Percentiles rank a stretch among this genome's conserved stretches.
Conservation (phyloP, 495 filamentous ascomycete species). For the Durotheca rogersii region DNA sequence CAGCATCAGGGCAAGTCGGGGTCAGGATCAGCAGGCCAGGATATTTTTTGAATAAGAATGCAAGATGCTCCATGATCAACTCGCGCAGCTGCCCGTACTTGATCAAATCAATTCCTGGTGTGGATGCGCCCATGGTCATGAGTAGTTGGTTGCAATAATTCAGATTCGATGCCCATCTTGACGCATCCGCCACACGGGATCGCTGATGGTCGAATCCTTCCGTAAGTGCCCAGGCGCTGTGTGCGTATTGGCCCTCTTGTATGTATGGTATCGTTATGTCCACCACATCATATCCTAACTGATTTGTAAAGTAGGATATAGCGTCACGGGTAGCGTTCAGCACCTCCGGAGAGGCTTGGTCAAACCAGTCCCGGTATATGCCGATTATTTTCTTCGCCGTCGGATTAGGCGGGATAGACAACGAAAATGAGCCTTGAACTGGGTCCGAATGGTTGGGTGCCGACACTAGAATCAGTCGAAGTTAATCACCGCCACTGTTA, state of each 20-base stretch:
- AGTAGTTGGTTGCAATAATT: constrained; percentile 75
- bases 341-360: constrained; percentile 64
- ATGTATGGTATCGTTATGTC: constrained; percentile 76
- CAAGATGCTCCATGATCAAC: constrained; percentile 80
- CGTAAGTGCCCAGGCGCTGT: constrained; percentile 76
- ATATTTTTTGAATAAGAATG: constrained; percentile 66
- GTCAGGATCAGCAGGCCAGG: constrained; percentile 78
- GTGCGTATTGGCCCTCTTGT: constrained; percentile 71
- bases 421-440: constrained; percentile 40
- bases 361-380: constrained; percentile 74
- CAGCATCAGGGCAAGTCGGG: constrained; percentile 74
- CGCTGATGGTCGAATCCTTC: constrained; percentile 55
- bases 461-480: constrained; percentile 60
- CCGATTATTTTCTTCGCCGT: constrained; percentile 58
- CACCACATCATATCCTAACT: constrained; percentile 64
- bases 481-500: too few species aligned
- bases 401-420: constrained; percentile 46
- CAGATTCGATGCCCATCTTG: constrained; percentile 42
- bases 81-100: constrained; percentile 72
- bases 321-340: constrained; percentile 58
- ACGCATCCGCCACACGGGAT: constrained; percentile 24
- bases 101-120: constrained; percentile 67
- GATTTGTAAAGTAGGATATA: constrained; percentile 59
- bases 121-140: constrained; percentile 61
- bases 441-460: constrained; percentile 61